These are phyloP conservation scores for Cystobasidium slooffiae DNA, from an alignment of 1,284 basidiomycete genomes.

Conservation along the genomic window DNA sequence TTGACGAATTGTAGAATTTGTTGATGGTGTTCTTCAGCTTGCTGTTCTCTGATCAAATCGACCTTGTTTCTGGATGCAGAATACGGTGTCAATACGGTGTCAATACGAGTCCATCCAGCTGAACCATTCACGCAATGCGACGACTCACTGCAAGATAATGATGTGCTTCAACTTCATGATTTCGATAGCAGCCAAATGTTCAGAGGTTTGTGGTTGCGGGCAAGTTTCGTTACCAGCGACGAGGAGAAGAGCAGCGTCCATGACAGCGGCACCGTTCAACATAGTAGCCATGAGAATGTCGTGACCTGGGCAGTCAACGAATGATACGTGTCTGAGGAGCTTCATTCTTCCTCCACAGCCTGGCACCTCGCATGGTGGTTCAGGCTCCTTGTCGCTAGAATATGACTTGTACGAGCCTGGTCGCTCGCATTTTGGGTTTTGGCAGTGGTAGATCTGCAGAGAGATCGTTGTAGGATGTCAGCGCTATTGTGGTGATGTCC, in stretches of 20 bases:
- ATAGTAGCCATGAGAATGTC: constrained; percentile 94
- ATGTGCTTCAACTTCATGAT: constrained; percentile 99
- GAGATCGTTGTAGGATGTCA: not conserved
- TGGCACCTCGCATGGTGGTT: constrained; percentile 88
- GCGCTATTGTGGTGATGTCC: not conserved
- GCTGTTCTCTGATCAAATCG: constrained; percentile 88
- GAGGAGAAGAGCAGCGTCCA: constrained; percentile 95
- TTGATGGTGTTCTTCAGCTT: constrained; percentile 90
- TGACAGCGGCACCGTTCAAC: constrained; percentile 98
- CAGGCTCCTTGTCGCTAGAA: constrained; percentile 89
- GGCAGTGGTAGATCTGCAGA: constrained; percentile 96
- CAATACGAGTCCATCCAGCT: not conserved
- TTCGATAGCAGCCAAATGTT: constrained; percentile 97
- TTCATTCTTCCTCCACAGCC: constrained; percentile 90
- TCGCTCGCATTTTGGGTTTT: constrained; percentile 86
- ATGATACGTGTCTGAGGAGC: constrained; percentile 89
- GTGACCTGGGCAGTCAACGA: constrained; percentile 72
- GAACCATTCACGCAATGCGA: not conserved
- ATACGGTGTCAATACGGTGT: not conserved
- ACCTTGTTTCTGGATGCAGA: constrained; percentile 73
- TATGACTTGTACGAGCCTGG: constrained; percentile 95
- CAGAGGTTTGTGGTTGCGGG: constrained; percentile 97
- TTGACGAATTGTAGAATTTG: constrained; percentile 91
- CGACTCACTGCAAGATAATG: constrained; percentile 78
- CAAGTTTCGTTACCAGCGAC: constrained; percentile 98